Evolutionary conservation across 257 asterid genomes (phyloP), one percentile per base, ranked within the genome.

Genomic region (Solanum ahanhuiri): DNA sequence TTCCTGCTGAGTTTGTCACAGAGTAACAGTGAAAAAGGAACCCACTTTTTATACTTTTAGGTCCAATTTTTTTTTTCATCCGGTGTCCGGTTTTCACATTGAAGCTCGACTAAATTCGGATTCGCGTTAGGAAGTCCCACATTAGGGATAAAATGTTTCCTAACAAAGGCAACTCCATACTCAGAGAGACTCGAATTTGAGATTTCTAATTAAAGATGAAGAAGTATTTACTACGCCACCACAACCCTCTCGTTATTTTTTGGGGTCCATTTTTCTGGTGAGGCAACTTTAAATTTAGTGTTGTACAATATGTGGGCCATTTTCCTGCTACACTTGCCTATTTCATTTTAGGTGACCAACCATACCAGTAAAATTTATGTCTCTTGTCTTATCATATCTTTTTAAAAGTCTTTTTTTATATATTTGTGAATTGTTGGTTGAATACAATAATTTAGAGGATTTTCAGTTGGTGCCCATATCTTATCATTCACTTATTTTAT

Each of bases 211-310:
- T 18, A 54, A 54, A 0, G 1, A 54, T 54, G 23, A 54, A 54
- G 63, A 0, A 54, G 0, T 6, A 18, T 3, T 54, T 54, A 54
- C 4, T 0, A 54, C 2, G 0, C 23, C 10, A 18, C 1, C 3
- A 6, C 10, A 1, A 2, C 0, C 23, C 2, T 54, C 0, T 54
- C 0, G 4, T 54, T 18, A 0, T 1, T 54, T 20, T 54, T 54
- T 7, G 63, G 23, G 63, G 41, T 79, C 84, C 66, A 79, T 17
- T 79, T 79, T 0, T 77, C 1, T 43, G n/a, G 83, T 43, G 60
- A 12, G 83, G 64, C 5, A 5, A 79, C 83, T 2, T 45, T 81
- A 28, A 14, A 9, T 28, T 81, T 30, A 45, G 4, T 81, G 39
- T 14, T 8, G 41, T 28, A 81, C 39, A 30, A 48, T 28, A 45